A percentile compares a stretch with the other conserved stretches of the same genome.
These are phyloP conservation scores for Penicillium malachiteum DNA, from an alignment of 495 filamentous ascomycete genomes.

Conservation along the genomic window DNA sequence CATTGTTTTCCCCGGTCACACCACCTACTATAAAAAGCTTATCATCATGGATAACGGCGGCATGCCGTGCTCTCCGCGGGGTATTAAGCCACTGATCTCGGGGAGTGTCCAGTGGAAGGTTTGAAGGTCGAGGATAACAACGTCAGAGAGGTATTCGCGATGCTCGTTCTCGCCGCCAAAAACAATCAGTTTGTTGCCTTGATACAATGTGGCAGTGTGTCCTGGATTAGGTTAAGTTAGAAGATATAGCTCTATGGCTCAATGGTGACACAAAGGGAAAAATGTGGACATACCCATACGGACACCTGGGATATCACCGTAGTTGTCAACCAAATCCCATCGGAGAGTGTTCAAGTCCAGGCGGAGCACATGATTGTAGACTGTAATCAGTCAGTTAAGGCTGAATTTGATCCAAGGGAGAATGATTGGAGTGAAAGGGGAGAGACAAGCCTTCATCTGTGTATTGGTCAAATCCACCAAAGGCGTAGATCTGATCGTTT, in stretches of 20 bases:
- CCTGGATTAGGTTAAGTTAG: conserved; percentile 47
- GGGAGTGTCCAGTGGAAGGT: conserved; percentile 94
- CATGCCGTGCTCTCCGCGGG: conserved; percentile 86
- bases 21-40: conserved; percentile 94
- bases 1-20: conserved; percentile 80
- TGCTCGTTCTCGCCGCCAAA: conserved; percentile 99
- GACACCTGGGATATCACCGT: conserved; percentile 96
- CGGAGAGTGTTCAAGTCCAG: conserved; percentile 81
- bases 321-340: conserved; percentile 97
- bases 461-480: conserved; percentile 98
- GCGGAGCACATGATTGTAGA: conserved; percentile 95
- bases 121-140: conserved; percentile 92
- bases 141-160: conserved; percentile 88
- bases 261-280: conserved; percentile 26
- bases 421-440: background rate
- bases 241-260: background rate
- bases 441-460: conserved; percentile 74
- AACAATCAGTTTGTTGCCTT: conserved; percentile 89
- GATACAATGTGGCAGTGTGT: conserved; percentile 92
- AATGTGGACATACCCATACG: conserved; percentile 72
- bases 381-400: conserved; percentile 35
- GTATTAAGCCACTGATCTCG: conserved; percentile 74
- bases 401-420: background rate
- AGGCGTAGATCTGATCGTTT: conserved; percentile 94
- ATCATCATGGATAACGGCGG: conserved; percentile 91